Evolutionary conservation across 805 yeast genomes (phyloP), one percentile per base, ranked within the genome.

Genomic region (Kazachstania bromeliacearum): DNA sequence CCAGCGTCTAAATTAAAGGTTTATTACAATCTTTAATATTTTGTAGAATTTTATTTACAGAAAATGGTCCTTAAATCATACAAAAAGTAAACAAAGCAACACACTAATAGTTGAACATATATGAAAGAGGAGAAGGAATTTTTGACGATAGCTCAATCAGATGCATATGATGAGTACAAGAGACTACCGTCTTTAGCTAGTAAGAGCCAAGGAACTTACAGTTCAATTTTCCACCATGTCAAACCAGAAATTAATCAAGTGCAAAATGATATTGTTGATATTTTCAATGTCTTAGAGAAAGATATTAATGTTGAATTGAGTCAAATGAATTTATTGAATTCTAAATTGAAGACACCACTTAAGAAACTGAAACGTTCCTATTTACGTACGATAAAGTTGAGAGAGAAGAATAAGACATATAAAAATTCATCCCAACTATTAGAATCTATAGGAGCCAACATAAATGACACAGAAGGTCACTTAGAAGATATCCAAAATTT

Each of bases 81-180:
- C 72, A 22, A 72, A 59, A 44, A 28, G 42, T 48, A 31, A 28
- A 23, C 28, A 36, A 21, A n/a, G n/a, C n/a, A n/a, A n/a, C n/a
- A n/a, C n/a, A n/a, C n/a, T n/a, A n/a, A n/a, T n/a, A n/a, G n/a
- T n/a, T n/a, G n/a, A n/a, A n/a, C n/a, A n/a, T n/a, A n/a, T n/a
- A n/a, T n/a, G n/a, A n/a, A n/a, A n/a, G n/a, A n/a, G n/a, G n/a
- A n/a, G n/a, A n/a, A n/a, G n/a, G n/a, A n/a, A n/a, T n/a, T n/a
- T n/a, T n/a, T n/a, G n/a, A n/a, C n/a, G n/a, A 26, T 26, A 10
- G 29, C 9, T 9, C 9, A 26, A 17, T 13, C 17, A 3, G 12
- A 3, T 2, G 15, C 15, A 3, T 26, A 26, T 26, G 29, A 10
- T 9, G 15, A 26, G 7, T 26, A 10, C 12, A 26, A 13, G 15